These are phyloP conservation scores for Arbutus unedo DNA, from an alignment of 148 eudicot genomes.

Conservation along the genomic window DNA sequence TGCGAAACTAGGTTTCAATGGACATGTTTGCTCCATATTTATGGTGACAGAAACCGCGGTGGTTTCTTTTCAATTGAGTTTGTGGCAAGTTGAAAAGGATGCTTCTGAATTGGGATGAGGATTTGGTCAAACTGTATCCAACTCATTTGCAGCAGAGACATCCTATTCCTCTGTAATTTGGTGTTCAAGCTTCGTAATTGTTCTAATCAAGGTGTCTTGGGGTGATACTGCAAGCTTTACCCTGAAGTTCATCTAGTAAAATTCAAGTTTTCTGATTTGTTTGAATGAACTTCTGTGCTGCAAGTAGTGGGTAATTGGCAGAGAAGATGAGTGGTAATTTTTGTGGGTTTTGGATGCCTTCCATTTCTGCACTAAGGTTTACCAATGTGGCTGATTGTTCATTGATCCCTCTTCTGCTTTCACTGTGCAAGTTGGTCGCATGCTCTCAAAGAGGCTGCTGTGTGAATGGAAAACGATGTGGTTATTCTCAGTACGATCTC, in stretches of 20 bases:
- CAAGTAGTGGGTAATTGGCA: conserved; percentile 10
- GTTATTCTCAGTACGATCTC: conserved; percentile 25
- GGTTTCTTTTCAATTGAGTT: conserved; percentile 9
- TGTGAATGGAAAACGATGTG: neutral
- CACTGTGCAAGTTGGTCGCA: neutral
- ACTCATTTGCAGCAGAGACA: neutral
- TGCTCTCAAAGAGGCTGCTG: conserved; percentile 22
- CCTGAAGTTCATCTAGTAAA: neutral
- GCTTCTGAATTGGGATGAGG: conserved; percentile 13
- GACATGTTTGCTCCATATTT: conserved; percentile 1
- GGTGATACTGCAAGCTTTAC: neutral
- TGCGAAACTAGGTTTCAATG: neutral
- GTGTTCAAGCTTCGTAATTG: conserved; percentile 9
- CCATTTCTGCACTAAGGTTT: neutral
- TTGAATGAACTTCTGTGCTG: conserved; percentile 3
- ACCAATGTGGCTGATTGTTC: conserved; percentile 1
- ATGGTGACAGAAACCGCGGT: neutral
- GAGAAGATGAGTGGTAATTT: neutral
- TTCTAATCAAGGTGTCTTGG: neutral
- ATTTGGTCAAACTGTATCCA: conserved; percentile 6
- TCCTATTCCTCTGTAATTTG: neutral
- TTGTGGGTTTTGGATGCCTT: neutral
- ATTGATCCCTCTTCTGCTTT: conserved; percentile 10
- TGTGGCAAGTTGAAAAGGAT: neutral
- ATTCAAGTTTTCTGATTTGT: neutral